Conservation (phyloP, 495 filamentous ascomycete species). For the Penicillium silybi region DNA sequence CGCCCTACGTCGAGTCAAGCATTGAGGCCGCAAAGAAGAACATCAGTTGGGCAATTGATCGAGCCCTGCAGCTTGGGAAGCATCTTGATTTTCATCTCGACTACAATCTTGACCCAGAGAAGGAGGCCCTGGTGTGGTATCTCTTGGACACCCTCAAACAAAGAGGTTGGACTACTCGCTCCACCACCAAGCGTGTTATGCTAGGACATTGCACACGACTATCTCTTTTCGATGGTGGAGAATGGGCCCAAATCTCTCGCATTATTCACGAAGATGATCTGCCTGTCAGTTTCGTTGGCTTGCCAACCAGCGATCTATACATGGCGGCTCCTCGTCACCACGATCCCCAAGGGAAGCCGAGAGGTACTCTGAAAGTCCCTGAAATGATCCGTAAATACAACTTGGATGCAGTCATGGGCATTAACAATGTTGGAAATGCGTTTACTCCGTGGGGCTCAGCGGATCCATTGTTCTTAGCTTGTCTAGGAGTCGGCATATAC, state of each 20-base stretch:
- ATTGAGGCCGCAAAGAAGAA: slow-evolving; percentile 49
- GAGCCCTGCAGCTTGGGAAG: slow-evolving; percentile 42
- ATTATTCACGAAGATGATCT: slow-evolving; percentile 44
- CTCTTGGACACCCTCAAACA: slow-evolving; percentile 48
- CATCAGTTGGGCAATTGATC: slow-evolving; percentile 57
- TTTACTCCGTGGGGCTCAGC: slow-evolving; percentile 71
- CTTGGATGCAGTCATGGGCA: slow-evolving; percentile 57
- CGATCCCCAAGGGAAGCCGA: slow-evolving; percentile 26
- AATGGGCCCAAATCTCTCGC: slow-evolving; percentile 46
- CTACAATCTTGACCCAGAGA: slow-evolving; percentile 55
- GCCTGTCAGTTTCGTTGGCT: slow-evolving; percentile 64
- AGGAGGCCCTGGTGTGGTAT: slow-evolving; percentile 48
- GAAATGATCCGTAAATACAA: slow-evolving; percentile 59
- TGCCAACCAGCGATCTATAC: slow-evolving; percentile 71
- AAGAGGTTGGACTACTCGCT: slow-evolving; percentile 40
- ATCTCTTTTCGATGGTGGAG: slow-evolving; percentile 49
- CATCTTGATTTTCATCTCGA: slow-evolving; percentile 75
- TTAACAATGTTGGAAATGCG: slow-evolving; percentile 78
- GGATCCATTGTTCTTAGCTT: slow-evolving; percentile 65
- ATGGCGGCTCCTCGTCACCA: slow-evolving; percentile 57
- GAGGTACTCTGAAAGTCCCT: slow-evolving; percentile 61
- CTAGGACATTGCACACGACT: slow-evolving; percentile 70
- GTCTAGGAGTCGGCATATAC: slow-evolving; percentile 63
- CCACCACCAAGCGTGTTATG: slow-evolving; percentile 47
- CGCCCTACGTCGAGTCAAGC: slow-evolving; percentile 66